Conservation (phyloP, 345 rosid species). For the Heritiera littoralis region DNA sequence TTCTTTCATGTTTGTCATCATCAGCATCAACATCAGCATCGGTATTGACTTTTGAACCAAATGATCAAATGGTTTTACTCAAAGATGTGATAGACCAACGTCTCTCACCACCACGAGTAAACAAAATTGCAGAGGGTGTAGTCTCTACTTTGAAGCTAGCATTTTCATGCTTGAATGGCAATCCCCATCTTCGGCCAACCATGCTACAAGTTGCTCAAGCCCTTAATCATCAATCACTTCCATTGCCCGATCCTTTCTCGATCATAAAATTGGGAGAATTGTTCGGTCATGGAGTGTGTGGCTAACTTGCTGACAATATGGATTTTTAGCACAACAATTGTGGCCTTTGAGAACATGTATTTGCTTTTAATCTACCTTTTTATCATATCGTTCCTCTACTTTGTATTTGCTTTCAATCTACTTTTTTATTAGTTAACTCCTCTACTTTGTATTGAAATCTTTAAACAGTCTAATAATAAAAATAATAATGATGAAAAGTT, state of each 20-base stretch:
- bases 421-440: too few relatives aligned
- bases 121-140: not conserved
- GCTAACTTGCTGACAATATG: not conserved
- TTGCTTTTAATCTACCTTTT: too few relatives aligned
- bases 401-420: too few relatives aligned
- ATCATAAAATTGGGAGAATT: not conserved
- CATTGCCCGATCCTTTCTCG: not conserved
- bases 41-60: not conserved
- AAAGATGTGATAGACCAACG: constrained; percentile 14
- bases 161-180: constrained; percentile 8
- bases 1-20: not conserved
- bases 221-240: not conserved
- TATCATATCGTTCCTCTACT: too few relatives aligned
- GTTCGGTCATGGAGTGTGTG: not conserved
- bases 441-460: too few relatives aligned
- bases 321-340: not conserved
- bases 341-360: too few relatives aligned
- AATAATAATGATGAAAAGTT: too few relatives aligned
- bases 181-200: constrained; percentile 14
- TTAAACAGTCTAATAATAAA: too few relatives aligned
- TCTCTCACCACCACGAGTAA: not conserved
- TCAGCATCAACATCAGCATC: not conserved
- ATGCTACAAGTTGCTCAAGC: constrained; percentile 17
- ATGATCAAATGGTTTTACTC: not conserved
- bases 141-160: not conserved